Base-by-base conservation (phyloP, 768 basidiomycete species). In the Boletus pseudopeckii region DNA sequence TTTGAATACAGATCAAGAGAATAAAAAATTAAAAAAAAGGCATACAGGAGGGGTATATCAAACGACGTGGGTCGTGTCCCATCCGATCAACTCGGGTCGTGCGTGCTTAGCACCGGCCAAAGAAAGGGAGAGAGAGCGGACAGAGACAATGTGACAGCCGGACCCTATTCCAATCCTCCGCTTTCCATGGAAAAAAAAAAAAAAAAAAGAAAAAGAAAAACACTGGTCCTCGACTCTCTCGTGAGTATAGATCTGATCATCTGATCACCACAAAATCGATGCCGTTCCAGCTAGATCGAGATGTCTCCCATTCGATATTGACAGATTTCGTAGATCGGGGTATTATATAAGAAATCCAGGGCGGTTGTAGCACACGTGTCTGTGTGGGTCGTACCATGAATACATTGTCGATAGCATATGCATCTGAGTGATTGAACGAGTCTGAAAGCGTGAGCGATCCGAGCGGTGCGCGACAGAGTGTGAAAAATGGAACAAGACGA, bases 341-440 rank as follows among this genome's bases (percentile, higher is more conserved):
- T 38, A 30, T 48, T 28, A 38, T 28, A 28, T 28, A 48, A 20
- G n/a, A 9, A 38, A 30, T 8, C 24, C 24, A 8, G 26, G 6
- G n/a, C 22, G 47, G 17, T 48, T 22, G 51, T 58, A 48, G 39
- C 52, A 58, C 62, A 51, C 24, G 58, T 49, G 24, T 43, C 47
- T 18, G 46, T 30, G 22, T 46, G 20, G 38, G 34, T 52, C 30
- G 36, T 22, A 44, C 46, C 64, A 67, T 57, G 47, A 60, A 58
- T 67, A 64, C 64, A 64, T 18, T 37, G 38, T 53, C 39, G 50
- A 52, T 32, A 60, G 55, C 57, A 63, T 50, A 64, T n/a, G n/a
- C 33, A 49, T 49, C 60, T 64, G 50, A 67, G 65, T 8, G 36
- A 57, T 32, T 56, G 42, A 34, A 50, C 8, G 61, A 41, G 48